Evolutionary conservation across 2,329 filamentous ascomycete species (phyloP), one percentile per base, ranked within the genome.

Genomic region (Verticillium isaacii): DNA sequence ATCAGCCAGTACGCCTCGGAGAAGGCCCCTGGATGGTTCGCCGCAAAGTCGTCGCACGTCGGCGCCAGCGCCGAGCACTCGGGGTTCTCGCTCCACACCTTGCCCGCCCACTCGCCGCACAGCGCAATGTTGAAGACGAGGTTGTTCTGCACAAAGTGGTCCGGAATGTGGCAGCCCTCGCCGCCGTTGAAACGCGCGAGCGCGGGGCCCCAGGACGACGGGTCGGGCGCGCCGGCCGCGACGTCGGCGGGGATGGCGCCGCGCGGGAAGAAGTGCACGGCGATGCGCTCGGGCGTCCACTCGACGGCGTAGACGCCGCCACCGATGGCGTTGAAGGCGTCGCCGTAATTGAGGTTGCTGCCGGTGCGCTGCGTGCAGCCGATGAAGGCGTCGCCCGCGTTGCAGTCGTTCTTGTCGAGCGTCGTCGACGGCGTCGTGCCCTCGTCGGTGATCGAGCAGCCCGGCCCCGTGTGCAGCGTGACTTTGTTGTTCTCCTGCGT

Each of bases 91-190:
- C 70, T 69, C 89, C 90, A 96, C 37, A 88, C 85, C 52, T 78
- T 72, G 29, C 91, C 91, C 8, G 93, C 93, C 93, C 93, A 97
- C 70, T 89, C 85, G 23, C 93, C 93, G 74, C 93, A 97, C 73
- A 96, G 92, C 6, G 90, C 90, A 1, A 88, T 95, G 76, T 94
- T 87, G 74, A 95, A 88, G 65, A 94, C 85, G 65, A 97, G 87
- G 68, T 89, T 85, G 78, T 96, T 84, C 63, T 89, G 75, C 63
- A 78, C 78, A 78, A 97, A 96, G 74, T 89, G 83, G 1, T 75
- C 66, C 63, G 87, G 79, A 66, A 96, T 89, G 68, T 93, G 78
- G 75, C 94, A 97, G 61, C 79, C 81, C 1, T 84, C 85, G 50
- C 80, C 83, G 12, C 86, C 85, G 4, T 80, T 75, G 75, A 96